Conservation (phyloP, 495 filamentous ascomycete species). For the Pyrenula massariospora region DNA sequence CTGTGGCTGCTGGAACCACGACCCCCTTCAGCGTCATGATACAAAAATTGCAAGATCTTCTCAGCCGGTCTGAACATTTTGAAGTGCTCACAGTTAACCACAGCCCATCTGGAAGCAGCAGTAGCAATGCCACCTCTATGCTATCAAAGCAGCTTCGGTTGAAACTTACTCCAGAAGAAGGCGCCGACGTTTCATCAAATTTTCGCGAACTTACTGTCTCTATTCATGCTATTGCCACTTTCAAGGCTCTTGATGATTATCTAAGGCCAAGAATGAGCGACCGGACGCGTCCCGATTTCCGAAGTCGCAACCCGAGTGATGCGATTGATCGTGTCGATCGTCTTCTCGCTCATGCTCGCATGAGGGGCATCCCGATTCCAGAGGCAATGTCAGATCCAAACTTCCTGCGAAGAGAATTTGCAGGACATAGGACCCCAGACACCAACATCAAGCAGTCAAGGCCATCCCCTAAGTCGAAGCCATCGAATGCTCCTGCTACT, state of each 20-base stretch:
- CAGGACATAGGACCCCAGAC: conserved; percentile 1
- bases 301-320: conserved; percentile 16
- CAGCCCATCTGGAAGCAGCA: conserved; percentile 81
- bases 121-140: conserved; percentile 90
- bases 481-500: conserved; percentile 7
- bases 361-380: conserved; percentile 5
- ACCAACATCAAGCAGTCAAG: conserved; percentile 7
- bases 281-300: conserved; percentile 55
- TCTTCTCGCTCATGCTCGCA: conserved; percentile 4
- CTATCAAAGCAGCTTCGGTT: conserved; percentile 90
- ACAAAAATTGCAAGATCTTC: conserved; percentile 87
- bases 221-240: conserved; percentile 96
- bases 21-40: conserved; percentile 88
- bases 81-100: conserved; percentile 94
- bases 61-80: conserved; percentile 95
- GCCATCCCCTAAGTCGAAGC: conserved; percentile 14
- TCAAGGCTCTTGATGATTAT: conserved; percentile 95
- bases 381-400: conserved; percentile 4
- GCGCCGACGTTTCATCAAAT: conserved; percentile 69
- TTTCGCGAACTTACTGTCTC: conserved; percentile 95
- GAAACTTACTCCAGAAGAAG: conserved; percentile 80
- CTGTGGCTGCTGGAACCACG: conserved; percentile 48
- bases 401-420: background rate
- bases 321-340: conserved; percentile 23
- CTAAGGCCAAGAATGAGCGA: conserved; percentile 79